Base-by-base conservation (phyloP, 2,329 filamentous ascomycete species). In the Balansia obtecta region DNA sequence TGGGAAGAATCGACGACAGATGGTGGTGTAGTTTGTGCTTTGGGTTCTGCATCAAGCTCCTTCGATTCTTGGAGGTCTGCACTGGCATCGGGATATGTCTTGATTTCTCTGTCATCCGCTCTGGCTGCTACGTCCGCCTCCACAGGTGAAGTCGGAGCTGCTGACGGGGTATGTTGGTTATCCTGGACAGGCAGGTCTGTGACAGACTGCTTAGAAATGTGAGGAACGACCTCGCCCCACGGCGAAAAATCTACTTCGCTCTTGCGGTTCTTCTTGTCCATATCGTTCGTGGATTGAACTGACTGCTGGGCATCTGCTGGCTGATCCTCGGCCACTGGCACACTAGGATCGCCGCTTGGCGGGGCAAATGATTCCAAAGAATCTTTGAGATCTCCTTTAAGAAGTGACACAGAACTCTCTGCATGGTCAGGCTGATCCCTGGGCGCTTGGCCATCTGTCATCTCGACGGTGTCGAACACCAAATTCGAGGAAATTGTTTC, bases 191-290 rank as follows among this genome's bases (percentile, higher is more conserved):
- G 12, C 4, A 7, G 9, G 27, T 46, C 42, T 44, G 46, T 30
- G 27, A 12, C 2, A 38, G 32, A 20, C 18, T 37, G 50, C 30
- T 41, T 27, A 39, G 50, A 34, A 45, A n/a, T 34, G 18, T 49
- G 38, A 13, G 43, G 15, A 7, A 37, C 10, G 7, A 41, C 7
- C 10, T 54, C 45, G 4, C 32, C 45, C 49, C 18, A 45, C 22
- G 50, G 41, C 33, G 50, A 22, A 32, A 40, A 22, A 8, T 53
- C 53, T 22, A 41, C 20, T 49, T 56, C 53, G 20, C 44, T 52
- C 37, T 47, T 42, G 3, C 38, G 45, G 30, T 48, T 51, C 40
- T 60, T 52, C 48, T 59, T 54, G 40, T 54, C 55, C 34, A 57
- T 59, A 41, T 60, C 60, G 8, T 48, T 55, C 32, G 53, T 47